phyloP scores from a whole-genome alignment of 257 asterid genomes.

The Nicotiana benthamiana region DNA sequence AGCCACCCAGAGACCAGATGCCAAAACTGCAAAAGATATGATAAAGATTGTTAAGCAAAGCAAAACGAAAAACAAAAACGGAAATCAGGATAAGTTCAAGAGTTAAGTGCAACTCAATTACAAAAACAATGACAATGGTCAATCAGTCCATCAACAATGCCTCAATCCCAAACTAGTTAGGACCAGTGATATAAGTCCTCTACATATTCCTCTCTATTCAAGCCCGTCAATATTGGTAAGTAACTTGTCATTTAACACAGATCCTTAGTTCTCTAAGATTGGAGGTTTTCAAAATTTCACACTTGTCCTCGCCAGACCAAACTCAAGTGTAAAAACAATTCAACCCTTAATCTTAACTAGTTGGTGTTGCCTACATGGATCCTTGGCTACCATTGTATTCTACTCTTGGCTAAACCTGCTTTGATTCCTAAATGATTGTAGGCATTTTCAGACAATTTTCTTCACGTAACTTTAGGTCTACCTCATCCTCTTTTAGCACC shows the following conservation, averaged over 20 bases:
- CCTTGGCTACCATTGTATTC: not conserved
- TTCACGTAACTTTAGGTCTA: not conserved
- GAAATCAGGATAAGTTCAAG: not conserved
- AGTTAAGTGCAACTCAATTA: not conserved
- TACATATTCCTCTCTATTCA: not conserved
- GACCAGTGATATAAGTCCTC: not conserved
- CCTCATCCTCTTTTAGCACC: not conserved
- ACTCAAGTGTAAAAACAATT: not conserved
- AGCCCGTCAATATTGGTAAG: not conserved
- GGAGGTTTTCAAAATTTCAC: not conserved
- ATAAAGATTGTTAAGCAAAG: not conserved
- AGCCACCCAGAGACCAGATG: conserved; percentile 97
- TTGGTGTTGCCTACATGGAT: not conserved
- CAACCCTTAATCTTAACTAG: not conserved
- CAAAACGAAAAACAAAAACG: not conserved
- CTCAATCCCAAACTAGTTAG: not conserved
- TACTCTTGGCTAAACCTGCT: not conserved
- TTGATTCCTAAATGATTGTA: not conserved
- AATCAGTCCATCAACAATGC: not conserved
- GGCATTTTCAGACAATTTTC: not conserved
- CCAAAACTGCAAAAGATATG: conserved; percentile 44
- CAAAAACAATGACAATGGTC: not conserved
- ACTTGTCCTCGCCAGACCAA: not conserved
- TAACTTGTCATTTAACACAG: not conserved
- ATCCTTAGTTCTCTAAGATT: not conserved